phyloP scores from a whole-genome alignment of 768 basidiomycete species.

The Hygrophorus pudorinus region DNA sequence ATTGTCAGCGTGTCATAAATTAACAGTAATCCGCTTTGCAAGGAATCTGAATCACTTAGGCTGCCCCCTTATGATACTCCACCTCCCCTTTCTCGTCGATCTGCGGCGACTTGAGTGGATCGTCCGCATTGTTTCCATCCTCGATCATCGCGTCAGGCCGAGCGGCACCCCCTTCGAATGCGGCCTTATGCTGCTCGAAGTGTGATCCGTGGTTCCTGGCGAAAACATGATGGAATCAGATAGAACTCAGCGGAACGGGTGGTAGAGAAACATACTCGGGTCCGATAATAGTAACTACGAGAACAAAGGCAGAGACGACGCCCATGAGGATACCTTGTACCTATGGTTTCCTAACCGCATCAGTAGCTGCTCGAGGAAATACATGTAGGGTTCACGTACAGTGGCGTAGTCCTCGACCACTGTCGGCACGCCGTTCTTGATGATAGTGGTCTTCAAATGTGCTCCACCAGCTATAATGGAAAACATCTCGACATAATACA shows the following conservation, averaged over 20 bases:
- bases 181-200: constrained; percentile 77
- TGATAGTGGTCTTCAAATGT: constrained; percentile 40
- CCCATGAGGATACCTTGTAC: constrained; percentile 89
- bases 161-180: constrained; percentile 67
- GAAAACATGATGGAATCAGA: not conserved
- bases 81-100: too few relatives aligned
- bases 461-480: constrained; percentile 46
- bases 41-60: too few relatives aligned
- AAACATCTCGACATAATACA: constrained; percentile 12
- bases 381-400: constrained; percentile 14
- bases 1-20: too few relatives aligned
- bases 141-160: constrained; percentile 31
- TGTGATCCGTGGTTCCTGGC: constrained; percentile 63
- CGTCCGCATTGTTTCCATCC: constrained; percentile 8
- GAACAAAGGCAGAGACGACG: constrained; percentile 63
- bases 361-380: constrained; percentile 5
- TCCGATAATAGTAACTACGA: constrained; percentile 70
- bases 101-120: too few relatives aligned
- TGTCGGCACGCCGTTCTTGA: constrained; percentile 29
- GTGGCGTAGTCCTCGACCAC: constrained; percentile 57
- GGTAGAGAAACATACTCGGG: constrained; percentile 43
- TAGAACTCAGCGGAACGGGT: not conserved
- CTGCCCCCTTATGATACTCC: too few relatives aligned
- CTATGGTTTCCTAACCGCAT: constrained; percentile 16
- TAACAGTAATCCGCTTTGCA: too few relatives aligned